These are phyloP conservation scores for Anastatica hierochuntica DNA, from an alignment of 345 rosid species.

Conservation along the genomic window DNA sequence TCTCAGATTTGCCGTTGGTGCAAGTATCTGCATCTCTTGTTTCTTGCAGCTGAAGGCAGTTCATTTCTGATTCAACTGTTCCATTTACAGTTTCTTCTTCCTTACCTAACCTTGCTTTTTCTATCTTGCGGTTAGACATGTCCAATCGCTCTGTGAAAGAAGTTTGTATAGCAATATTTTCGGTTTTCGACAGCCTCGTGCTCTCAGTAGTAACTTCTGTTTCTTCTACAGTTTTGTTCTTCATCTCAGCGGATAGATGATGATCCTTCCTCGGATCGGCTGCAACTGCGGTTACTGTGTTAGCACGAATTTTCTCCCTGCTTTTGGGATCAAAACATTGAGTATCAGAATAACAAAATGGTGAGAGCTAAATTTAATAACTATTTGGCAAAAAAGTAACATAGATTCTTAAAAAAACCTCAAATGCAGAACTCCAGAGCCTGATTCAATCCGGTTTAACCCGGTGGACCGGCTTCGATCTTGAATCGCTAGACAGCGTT, in stretches of 20 bases:
- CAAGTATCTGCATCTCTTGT: constrained; percentile 10
- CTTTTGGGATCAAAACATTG: not conserved
- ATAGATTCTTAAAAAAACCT: constrained; percentile 14
- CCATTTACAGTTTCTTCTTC: not conserved
- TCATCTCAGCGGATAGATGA: not conserved
- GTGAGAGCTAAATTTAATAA: not conserved
- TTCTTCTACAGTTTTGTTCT: not conserved
- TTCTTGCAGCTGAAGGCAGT: constrained; percentile 10
- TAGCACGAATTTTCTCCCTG: constrained; percentile 6
- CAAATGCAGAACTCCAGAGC: constrained; percentile 27
- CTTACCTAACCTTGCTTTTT: constrained; percentile 5
- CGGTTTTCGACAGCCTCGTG: not conserved
- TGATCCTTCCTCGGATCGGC: too few relatives aligned
- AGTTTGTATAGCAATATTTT: not conserved
- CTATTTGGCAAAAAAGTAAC: not conserved
- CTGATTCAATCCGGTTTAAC: constrained; percentile 16
- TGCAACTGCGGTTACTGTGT: not conserved
- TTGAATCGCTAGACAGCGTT: constrained; percentile 39
- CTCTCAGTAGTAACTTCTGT: not conserved
- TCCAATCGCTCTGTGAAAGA: not conserved
- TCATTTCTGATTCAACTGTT: constrained; percentile 4
- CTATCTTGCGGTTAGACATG: not conserved
- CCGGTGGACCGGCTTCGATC: constrained; percentile 28
- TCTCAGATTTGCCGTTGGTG: not conserved
- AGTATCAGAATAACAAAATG: not conserved